Base-by-base conservation (phyloP, 768 basidiomycete genomes). In the Panellus pusillus region DNA sequence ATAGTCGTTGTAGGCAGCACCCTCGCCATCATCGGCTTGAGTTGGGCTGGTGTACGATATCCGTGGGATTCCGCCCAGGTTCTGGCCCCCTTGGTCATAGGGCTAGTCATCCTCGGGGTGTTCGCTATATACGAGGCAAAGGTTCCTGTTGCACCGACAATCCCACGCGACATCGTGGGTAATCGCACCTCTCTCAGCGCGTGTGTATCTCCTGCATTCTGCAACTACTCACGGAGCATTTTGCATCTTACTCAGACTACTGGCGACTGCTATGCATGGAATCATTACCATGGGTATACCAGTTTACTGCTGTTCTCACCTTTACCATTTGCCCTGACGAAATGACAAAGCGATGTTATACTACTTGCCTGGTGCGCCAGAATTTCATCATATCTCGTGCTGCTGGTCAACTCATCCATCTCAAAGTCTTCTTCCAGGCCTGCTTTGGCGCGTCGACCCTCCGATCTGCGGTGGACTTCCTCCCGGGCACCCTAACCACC, bases 381-480 rank as follows among this genome's bases (percentile, higher is more conserved):
- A n/a, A n/a, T n/a, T n/a, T n/a, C n/a, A n/a, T n/a, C n/a, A n/a
- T n/a, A n/a, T n/a, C n/a, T n/a, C n/a, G n/a, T n/a, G n/a, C n/a
- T n/a, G n/a, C n/a, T n/a, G n/a, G n/a, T n/a, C n/a, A n/a, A n/a
- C n/a, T 13, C 31, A 17, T 6, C 29, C 8, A 6, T 47, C 35
- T 13, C n/a, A 11, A 17, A 47, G 72, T 76, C 7, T 79, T 74
- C 57, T 79, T 74, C 64, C 79, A 80, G 60, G 77, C 76, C 0
- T 70, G 68, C 47, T 71, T 71, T 53, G 68, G 62, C 15, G 68
- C 66, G 9, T 66, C 72, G 0, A 73, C 79, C 0, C 59, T 75
- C 36, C 66, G 63, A 0, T 69, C 71, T 5, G 74, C 75, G 2
- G 65, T 77, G 12, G 65, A 73, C 7, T 69, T 80, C 35, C 65